Conservation (phyloP, 2,329 filamentous ascomycete genomes). For the Blumeriella jaapii region DNA sequence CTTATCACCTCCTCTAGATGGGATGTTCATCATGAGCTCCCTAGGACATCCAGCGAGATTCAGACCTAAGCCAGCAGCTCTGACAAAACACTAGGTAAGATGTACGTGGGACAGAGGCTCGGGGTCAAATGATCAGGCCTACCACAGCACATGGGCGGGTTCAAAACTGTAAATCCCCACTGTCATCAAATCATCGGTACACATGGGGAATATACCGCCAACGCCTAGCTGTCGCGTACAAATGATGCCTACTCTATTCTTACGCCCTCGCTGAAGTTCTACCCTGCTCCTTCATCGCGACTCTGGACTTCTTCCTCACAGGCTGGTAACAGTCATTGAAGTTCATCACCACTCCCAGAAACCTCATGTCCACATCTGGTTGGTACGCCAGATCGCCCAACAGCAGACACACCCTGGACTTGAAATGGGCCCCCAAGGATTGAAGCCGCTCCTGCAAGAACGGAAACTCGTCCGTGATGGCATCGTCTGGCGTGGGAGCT, state of each 20-base stretch:
- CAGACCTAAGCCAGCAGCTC: no score
- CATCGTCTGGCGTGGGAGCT: slow-evolving; percentile 24
- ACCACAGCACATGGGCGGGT: background rate
- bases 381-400: slow-evolving; percentile 88
- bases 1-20: no score
- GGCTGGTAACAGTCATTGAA: slow-evolving; percentile 96
- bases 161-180: background rate
- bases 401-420: slow-evolving; percentile 63
- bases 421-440: slow-evolving; percentile 65
- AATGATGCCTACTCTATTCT: slow-evolving; percentile 3
- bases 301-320: no score
- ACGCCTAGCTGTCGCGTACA: slow-evolving; percentile 6
- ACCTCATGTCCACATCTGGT: slow-evolving; percentile 88
- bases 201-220: slow-evolving; percentile 1
- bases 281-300: slow-evolving; percentile 35
- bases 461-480: slow-evolving; percentile 51
- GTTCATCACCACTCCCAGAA: slow-evolving; percentile 95
- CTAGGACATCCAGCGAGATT: no score
- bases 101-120: no score
- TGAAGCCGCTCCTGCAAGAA: slow-evolving; percentile 63
- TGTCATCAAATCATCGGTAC: background rate
- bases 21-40: no score
- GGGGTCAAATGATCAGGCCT: background rate
- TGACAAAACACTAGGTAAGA: no score
- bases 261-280: slow-evolving; percentile 44